Conservation (phyloP, 1,284 basidiomycete genomes). For the Apiotrichum gracile region DNA sequence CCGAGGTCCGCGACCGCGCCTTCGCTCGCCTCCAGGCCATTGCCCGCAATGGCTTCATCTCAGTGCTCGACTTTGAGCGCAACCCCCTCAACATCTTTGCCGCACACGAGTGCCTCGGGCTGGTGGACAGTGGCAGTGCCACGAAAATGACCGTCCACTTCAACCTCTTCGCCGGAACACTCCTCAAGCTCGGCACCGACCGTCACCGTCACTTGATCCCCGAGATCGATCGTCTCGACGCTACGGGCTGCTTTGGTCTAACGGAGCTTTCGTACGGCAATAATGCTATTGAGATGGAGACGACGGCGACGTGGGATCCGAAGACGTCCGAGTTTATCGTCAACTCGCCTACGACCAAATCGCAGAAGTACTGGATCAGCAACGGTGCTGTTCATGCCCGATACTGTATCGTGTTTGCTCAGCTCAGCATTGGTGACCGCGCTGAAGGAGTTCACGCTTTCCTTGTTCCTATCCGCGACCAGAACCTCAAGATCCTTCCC, state of each 20-base stretch:
- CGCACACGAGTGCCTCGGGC: conserved; percentile 10
- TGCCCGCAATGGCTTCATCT: conserved; percentile 2
- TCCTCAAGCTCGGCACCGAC: conserved; percentile 14
- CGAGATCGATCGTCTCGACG: conserved; percentile 6
- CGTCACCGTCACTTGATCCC: conserved; percentile 9
- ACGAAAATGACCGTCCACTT: conserved; percentile 16
- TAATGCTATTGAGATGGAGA: conserved; percentile 15
- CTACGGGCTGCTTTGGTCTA: conserved; percentile 8
- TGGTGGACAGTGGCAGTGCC: conserved; percentile 4
- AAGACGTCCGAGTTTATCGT: conserved; percentile 7
- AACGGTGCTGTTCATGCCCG: conserved; percentile 9
- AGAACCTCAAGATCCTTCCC: conserved; percentile 2
- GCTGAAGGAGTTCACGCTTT: conserved; percentile 10
- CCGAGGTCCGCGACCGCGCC: conserved; percentile 11
- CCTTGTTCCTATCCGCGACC: conserved; percentile 14
- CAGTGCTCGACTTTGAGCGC: conserved; percentile 12
- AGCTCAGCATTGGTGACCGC: conserved; percentile 5
- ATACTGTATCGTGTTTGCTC: conserved; percentile 13
- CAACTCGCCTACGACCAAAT: conserved; percentile 5
- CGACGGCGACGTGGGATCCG: conserved; percentile 8
- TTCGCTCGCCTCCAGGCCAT: conserved; percentile 4
- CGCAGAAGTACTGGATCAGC: conserved; percentile 15
- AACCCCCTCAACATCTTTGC: conserved; percentile 16
- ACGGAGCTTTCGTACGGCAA: conserved; percentile 8
- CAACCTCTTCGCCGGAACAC: conserved; percentile 14